Evolutionary conservation across 1,284 basidiomycete species (phyloP), one percentile per base, ranked within the genome.

Genomic region (Phenoliferia sp.): DNA sequence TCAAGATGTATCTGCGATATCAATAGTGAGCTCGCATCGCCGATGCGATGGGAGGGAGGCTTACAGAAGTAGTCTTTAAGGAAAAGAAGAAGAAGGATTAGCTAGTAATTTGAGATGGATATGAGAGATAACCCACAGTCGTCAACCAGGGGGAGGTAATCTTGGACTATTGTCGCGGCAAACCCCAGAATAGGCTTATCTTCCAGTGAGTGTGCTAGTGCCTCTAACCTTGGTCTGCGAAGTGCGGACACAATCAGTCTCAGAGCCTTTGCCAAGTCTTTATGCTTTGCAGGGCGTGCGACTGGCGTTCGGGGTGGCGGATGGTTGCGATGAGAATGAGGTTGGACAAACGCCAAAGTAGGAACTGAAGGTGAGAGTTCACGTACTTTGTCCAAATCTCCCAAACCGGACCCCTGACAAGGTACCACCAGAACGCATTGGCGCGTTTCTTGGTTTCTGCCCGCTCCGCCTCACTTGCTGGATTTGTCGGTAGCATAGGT

Each of bases 61-160:
- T 35, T 22, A 60, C 59, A 60, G 59, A 60, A 60, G 59, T 60
- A 60, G 59, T 60, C 50, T 54, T 19, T 15, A n/a, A 54, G 10
- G 15, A n/a, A 28, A 28, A n/a, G 7, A 9, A 54, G n/a, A 7
- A 28, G 10, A 19, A 54, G 50, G 9, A 12, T 54, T 9, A 26
- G 7, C 7, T n/a, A 15, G 15, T n/a, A 10, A 54, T 19, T 10
- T 19, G 15, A 28, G 29, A 26, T 26, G 29, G 22, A n/a, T 10
- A 54, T 7, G 39, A 44, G 50, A 54, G 50, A 54, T 9, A 15
- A 54, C 50, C 7, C 50, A 54, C 50, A 81, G 58, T 80, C 78
- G 75, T 81, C 80, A 64, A 81, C 77, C n/a, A 81, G 72, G 1
- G 80, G 79, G 19, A 78, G 73, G 69, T 81, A 81, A 63, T 80